A percentile compares a stretch with the other conserved stretches of the same genome.
These are phyloP conservation scores for Physcomitrellopsis africana DNA, from an alignment of 225 moss, liverwort and hornwort genomes.

Conservation along the genomic window DNA sequence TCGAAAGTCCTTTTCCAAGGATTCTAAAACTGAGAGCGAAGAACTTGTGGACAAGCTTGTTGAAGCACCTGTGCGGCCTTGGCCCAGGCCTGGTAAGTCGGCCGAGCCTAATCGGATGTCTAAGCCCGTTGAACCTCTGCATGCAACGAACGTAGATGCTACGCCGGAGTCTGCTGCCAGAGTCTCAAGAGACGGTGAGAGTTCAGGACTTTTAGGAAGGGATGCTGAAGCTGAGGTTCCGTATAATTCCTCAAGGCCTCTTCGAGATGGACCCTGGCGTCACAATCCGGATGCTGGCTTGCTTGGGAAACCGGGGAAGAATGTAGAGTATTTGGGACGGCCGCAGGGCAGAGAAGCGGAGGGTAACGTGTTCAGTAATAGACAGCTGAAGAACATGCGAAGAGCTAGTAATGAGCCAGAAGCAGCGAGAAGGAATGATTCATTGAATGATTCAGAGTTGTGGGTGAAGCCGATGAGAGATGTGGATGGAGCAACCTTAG, in stretches of 20 bases:
- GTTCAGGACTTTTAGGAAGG: conserved; percentile 33
- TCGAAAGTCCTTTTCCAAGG: conserved; percentile 48
- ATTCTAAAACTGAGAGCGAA: conserved; percentile 55
- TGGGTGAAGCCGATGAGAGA: conserved; percentile 60
- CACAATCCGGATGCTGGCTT: conserved; percentile 73
- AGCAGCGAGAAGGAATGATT: conserved; percentile 51
- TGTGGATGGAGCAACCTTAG: conserved; percentile 55
- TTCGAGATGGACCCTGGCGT: conserved; percentile 55
- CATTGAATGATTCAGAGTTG: conserved; percentile 61
- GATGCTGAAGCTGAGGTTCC: conserved; percentile 51
- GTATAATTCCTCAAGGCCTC: conserved; percentile 43
- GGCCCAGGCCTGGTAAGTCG: conserved; percentile 51
- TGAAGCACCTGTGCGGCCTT: conserved; percentile 46
- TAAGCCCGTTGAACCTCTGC: conserved; percentile 37
- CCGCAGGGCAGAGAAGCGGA: conserved; percentile 53
- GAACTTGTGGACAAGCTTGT: conserved; percentile 62
- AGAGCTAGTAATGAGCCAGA: conserved; percentile 55
- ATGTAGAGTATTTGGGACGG: conserved; percentile 51
- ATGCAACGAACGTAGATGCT: conserved; percentile 26
- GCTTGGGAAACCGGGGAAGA: conserved; percentile 74
- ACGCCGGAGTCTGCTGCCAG: conserved; percentile 33
- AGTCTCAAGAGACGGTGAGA: conserved; percentile 40
- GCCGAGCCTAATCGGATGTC: conserved; percentile 37
- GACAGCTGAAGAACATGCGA: conserved; percentile 55
- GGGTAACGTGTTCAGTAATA: conserved; percentile 41